A percentile compares a stretch with the other conserved stretches of the same genome.
phyloP scores from a whole-genome alignment of 169 alveolate species.

The Plasmodium ovale region DNA sequence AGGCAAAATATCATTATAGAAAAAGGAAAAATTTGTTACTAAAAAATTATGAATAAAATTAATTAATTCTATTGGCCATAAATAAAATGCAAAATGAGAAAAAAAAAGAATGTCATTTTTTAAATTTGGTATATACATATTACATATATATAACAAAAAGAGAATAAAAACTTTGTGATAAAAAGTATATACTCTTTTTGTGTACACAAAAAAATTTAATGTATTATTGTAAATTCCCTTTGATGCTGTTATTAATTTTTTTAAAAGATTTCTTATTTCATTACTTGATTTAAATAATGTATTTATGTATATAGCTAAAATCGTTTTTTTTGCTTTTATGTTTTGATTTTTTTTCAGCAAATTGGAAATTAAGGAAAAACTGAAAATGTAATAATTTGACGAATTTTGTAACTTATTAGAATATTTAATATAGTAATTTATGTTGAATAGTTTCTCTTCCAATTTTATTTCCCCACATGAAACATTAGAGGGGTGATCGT shows the following conservation, averaged over 20 bases:
- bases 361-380: slow-evolving; percentile 73
- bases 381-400: slow-evolving; percentile 37
- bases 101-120: slow-evolving; percentile 66
- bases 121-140: slow-evolving; percentile 60
- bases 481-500: too few species aligned
- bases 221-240: slow-evolving; percentile 70
- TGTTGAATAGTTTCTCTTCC: slow-evolving; percentile 31
- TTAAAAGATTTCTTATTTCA: slow-evolving; percentile 61
- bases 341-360: slow-evolving; percentile 64
- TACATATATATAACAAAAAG: slow-evolving; percentile 69
- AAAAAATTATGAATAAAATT: slow-evolving; percentile 72
- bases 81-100: slow-evolving; percentile 47
- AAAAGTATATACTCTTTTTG: slow-evolving; percentile 48
- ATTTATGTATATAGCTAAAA: slow-evolving; percentile 54
- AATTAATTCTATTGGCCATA: slow-evolving; percentile 74
- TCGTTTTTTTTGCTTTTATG: slow-evolving; percentile 57
- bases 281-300: slow-evolving; percentile 50
- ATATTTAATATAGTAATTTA: slow-evolving; percentile 67
- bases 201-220: slow-evolving; percentile 40
- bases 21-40: slow-evolving; percentile 43
- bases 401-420: neutral
- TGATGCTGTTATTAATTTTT: slow-evolving; percentile 71
- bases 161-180: slow-evolving; percentile 70
- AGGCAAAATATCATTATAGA: slow-evolving; percentile 44
- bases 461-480: neutral